Percentiles rank a stretch among this genome's conserved stretches.
These are phyloP conservation scores for Benincasa hispida DNA, from an alignment of 306 rosid species.

Conservation along the genomic window DNA sequence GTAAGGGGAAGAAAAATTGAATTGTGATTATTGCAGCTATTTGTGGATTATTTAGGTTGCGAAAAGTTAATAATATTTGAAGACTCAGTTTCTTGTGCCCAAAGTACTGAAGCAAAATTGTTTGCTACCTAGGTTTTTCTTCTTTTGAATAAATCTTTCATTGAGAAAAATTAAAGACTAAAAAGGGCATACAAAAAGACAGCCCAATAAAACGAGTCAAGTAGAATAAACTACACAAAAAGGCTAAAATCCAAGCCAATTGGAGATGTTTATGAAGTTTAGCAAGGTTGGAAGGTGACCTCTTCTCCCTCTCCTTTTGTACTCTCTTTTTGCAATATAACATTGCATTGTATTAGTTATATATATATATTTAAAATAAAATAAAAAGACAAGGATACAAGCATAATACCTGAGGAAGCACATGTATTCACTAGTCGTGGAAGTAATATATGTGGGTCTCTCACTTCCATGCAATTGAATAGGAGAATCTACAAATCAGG, in stretches of 20 bases:
- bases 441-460: slow-evolving; percentile 59
- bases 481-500: slow-evolving; percentile 47
- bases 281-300: neutral
- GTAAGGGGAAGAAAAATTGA: neutral
- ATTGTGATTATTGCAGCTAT: neutral
- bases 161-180: neutral
- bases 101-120: neutral
- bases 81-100: neutral
- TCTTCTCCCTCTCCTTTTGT: neutral
- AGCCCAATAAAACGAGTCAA: neutral
- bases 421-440: slow-evolving; percentile 47
- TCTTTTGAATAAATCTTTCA: too few relatives aligned
- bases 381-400: neutral
- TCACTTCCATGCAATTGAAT: slow-evolving; percentile 70
- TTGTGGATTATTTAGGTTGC: neutral
- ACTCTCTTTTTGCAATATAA: neutral
- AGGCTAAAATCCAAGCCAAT: neutral
- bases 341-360: neutral
- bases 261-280: neutral
- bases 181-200: neutral
- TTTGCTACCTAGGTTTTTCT: too few relatives aligned
- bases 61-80: neutral
- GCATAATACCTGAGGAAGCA: slow-evolving; percentile 52
- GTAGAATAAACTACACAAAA: neutral
- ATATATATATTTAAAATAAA: neutral